A percentile compares a stretch with the other conserved stretches of the same genome.
Evolutionary conservation across 305 asterid species (phyloP).

Genomic region (Solanum hybrid): DNA sequence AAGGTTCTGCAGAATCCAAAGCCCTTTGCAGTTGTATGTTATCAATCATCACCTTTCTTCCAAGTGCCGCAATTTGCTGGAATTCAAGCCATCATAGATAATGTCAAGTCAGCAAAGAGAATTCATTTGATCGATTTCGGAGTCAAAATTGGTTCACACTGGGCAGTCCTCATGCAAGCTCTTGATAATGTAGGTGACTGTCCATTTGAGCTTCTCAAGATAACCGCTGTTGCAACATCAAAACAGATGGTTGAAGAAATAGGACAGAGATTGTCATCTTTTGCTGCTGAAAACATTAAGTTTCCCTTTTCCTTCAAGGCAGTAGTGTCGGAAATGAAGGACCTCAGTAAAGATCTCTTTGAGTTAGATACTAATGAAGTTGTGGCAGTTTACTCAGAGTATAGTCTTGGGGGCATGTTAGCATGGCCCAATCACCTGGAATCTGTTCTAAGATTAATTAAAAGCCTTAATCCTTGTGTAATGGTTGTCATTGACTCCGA

Average conservation of each 20-base stretch:
- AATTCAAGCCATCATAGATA: slow-evolving; percentile 12
- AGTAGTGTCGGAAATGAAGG: slow-evolving; percentile 17
- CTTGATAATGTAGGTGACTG: slow-evolving; percentile 5
- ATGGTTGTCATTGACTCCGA: slow-evolving; percentile 22
- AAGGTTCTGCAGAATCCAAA: not conserved
- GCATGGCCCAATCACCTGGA: slow-evolving; percentile 8
- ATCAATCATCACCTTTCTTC: not conserved
- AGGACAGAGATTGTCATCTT: slow-evolving; percentile 15
- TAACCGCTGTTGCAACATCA: slow-evolving; percentile 29
- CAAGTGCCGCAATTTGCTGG: slow-evolving; percentile 10
- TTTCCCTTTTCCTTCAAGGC: slow-evolving; percentile 12
- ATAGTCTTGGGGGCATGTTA: slow-evolving; percentile 4
- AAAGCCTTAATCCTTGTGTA: slow-evolving; percentile 18
- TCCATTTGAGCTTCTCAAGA: slow-evolving; percentile 31
- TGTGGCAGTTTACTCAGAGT: slow-evolving; percentile 26
- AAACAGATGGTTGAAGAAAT: slow-evolving; percentile 2
- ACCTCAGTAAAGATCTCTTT: slow-evolving; percentile 15
- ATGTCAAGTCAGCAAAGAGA: slow-evolving; percentile 6
- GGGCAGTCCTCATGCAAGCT: slow-evolving; percentile 21
- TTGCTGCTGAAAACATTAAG: slow-evolving; percentile 12
- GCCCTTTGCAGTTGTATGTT: not conserved
- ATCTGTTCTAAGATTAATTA: slow-evolving; percentile 9
- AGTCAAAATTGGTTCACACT: slow-evolving; percentile 2
- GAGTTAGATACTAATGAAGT: slow-evolving; percentile 27
- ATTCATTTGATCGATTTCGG: slow-evolving; percentile 13